These are phyloP conservation scores for Atalantia buxifolia DNA, from an alignment of 345 rosid genomes.

Conservation along the genomic window DNA sequence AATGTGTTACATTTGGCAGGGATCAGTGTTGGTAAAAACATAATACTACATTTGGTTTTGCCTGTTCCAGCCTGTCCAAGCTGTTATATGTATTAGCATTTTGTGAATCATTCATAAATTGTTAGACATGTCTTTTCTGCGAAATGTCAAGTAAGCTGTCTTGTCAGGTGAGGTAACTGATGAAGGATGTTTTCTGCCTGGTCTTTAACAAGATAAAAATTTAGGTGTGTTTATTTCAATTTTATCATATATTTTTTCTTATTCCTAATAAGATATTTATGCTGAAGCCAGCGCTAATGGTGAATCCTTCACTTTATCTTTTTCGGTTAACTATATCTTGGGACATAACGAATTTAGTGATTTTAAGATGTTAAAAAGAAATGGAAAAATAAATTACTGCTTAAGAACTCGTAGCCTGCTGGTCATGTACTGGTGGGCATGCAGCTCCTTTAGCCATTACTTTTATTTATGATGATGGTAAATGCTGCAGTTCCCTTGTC, in stretches of 20 bases:
- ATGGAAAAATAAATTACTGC: not conserved
- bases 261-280: constrained; percentile 2
- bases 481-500: constrained; percentile 63
- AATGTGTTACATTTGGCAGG: not conserved
- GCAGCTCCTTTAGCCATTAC: constrained; percentile 5
- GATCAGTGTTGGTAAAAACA: not conserved
- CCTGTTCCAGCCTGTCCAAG: not conserved
- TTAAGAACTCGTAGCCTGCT: not conserved
- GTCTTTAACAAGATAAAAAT: not conserved
- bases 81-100: too few species aligned
- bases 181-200: not conserved
- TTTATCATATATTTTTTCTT: not conserved
- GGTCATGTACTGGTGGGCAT: not conserved
- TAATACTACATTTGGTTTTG: not conserved
- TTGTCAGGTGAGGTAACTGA: not conserved
- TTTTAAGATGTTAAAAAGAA: not conserved
- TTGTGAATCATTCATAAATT: not conserved
- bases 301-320: not conserved
- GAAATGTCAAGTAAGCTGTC: not conserved
- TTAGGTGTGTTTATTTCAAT: not conserved
- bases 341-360: not conserved
- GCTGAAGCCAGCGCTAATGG: not conserved
- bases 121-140: not conserved
- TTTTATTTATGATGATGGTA: constrained; percentile 12
- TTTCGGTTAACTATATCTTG: not conserved